Evolutionary conservation across 768 basidiomycete genomes (phyloP).

Genomic region (Tricholoma flavovirens): DNA sequence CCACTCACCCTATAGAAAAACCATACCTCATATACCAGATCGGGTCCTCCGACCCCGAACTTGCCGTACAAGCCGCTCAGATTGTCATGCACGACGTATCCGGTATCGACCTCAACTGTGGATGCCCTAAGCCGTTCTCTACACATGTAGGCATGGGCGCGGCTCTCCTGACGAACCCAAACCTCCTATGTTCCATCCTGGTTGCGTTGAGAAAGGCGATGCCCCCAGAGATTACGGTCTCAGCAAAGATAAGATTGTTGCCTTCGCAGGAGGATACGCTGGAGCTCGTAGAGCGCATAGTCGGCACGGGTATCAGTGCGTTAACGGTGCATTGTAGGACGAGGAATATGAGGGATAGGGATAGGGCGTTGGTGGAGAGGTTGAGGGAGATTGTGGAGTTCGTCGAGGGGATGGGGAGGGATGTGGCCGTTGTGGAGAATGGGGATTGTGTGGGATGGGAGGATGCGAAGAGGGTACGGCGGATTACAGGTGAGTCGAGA

Average conservation of each 20-base stretch:
- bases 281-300: slow-evolving; percentile 81
- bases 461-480: slow-evolving; percentile 71
- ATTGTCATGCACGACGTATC: slow-evolving; percentile 84
- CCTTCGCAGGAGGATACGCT: slow-evolving; percentile 85
- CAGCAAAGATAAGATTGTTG: slow-evolving; percentile 89
- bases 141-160: slow-evolving; percentile 96
- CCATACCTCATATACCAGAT: slow-evolving; percentile 95
- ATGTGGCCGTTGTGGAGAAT: slow-evolving; percentile 88
- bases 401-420: slow-evolving; percentile 66
- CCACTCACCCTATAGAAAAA: slow-evolving; percentile 91
- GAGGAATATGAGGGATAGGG: slow-evolving; percentile 80
- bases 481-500: slow-evolving; percentile 53
- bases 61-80: slow-evolving; percentile 90
- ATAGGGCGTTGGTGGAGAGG: slow-evolving; percentile 72
- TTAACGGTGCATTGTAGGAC: slow-evolving; percentile 96
- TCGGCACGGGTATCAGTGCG: slow-evolving; percentile 81
- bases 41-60: slow-evolving; percentile 81
- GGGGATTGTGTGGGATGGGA: slow-evolving; percentile 82
- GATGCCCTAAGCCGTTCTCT: slow-evolving; percentile 95
- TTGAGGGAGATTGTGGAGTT: slow-evolving; percentile 83
- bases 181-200: slow-evolving; percentile 85
- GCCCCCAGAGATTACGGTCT: slow-evolving; percentile 77
- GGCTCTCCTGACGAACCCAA: slow-evolving; percentile 86
- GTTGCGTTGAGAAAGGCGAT: slow-evolving; percentile 67
- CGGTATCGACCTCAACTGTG: slow-evolving; percentile 95